Evolutionary conservation across 768 basidiomycete species (phyloP), one percentile per base, ranked within the genome.

Genomic region (Cystobasidium ongulense): DNA sequence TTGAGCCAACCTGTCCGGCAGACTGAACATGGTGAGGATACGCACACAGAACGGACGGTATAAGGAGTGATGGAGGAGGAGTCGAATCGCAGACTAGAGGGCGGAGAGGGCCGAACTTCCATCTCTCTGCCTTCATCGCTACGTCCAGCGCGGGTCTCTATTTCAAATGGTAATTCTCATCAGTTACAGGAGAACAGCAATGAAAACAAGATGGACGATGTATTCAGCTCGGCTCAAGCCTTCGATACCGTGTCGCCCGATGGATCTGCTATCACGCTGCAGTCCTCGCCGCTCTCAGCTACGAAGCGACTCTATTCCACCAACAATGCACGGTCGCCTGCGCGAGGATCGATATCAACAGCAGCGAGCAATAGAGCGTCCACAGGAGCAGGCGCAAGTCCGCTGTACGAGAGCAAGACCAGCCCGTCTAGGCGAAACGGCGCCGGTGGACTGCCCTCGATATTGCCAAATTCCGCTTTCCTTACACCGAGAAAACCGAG

Each of bases 391-490:
- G 46, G 46, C 3, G 10, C 46, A 21, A n/a, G 46, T 21, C 3
- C n/a, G 21, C 10, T 3, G 15, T 3, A 50, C 18, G 3, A 50
- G 4, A 50, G 10, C 46, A 50, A 50, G n/a, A 29, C 35, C 63
- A 64, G 29, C 13, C 39, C 43, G 2, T 67, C 43, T 29, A 25
- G 33, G 17, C 36, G 63, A 64, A n/a, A n/a, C n/a, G n/a, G n/a
- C n/a, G 4, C 31, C 7, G 63, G 35, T 23, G 36, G 7, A 64
- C 41, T 52, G 11, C 65, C 65, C 21, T 67, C 65, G 25, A 67
- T 67, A 36, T 50, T 67, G 15, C 65, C 65, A 11, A 29, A 46
- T 31, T 67, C 65, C 53, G 65, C 39, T 50, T 67, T 67, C 46
- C 50, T 67, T 10, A 50, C 39, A 23, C 65, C 65, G 10, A 36